These are phyloP conservation scores for Rhodomyrtus tomentosa DNA, from an alignment of 345 rosid genomes.

Conservation along the genomic window DNA sequence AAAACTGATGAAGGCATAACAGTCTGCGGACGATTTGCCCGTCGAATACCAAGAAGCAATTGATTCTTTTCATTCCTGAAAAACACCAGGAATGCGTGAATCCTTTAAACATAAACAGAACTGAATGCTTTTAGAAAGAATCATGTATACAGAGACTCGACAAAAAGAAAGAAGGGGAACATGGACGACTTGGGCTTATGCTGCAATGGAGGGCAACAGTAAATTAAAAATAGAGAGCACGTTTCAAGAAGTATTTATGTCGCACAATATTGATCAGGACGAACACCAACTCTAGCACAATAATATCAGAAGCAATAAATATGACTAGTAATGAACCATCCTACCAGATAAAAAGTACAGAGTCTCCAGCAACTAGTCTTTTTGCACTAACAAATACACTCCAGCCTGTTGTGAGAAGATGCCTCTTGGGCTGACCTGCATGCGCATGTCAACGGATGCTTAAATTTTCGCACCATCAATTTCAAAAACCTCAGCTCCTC, in stretches of 20 bases:
- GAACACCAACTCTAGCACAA: background rate
- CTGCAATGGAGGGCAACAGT: background rate
- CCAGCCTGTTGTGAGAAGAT: conserved; percentile 47
- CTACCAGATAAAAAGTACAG: conserved; percentile 39
- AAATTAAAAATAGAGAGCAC: background rate
- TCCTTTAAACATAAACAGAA: background rate
- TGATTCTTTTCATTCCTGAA: conserved; percentile 40
- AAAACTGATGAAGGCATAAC: conserved; percentile 38
- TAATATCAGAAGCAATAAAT: background rate
- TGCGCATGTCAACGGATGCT: background rate
- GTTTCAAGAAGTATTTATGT: background rate
- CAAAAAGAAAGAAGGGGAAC: background rate
- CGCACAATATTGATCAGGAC: background rate
- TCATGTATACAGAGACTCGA: background rate
- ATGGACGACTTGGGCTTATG: background rate
- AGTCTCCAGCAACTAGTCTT: conserved; percentile 44
- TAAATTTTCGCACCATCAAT: background rate
- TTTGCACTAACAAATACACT: conserved; percentile 49
- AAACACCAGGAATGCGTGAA: background rate
- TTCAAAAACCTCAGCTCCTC: background rate
- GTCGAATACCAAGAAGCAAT: conserved; percentile 32
- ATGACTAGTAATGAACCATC: background rate
- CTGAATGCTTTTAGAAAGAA: background rate
- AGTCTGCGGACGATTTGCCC: conserved; percentile 33
- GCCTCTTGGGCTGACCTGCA: conserved; percentile 52